These are phyloP conservation scores for Argentina anserina DNA, from an alignment of 306 rosid genomes.

Conservation along the genomic window DNA sequence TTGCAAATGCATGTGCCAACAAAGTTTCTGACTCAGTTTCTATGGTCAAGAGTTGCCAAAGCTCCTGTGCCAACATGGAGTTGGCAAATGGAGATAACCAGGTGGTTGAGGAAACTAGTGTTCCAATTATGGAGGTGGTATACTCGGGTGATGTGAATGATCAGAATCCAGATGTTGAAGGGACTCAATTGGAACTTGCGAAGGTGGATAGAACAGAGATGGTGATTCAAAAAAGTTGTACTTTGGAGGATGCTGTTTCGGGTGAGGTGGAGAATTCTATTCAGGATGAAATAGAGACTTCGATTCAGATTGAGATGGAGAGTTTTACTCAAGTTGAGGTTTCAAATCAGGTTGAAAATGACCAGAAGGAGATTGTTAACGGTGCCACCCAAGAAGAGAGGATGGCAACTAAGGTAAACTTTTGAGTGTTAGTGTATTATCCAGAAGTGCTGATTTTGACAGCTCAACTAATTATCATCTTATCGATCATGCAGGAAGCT, in stretches of 20 bases:
- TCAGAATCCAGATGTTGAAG: conserved; percentile 21
- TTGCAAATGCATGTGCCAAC: conserved; percentile 26
- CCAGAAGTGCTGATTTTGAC: background rate
- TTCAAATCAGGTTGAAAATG: conserved; percentile 31
- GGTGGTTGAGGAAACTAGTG: conserved; percentile 16
- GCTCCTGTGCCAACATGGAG: conserved; percentile 3
- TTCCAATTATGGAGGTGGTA: conserved; percentile 20
- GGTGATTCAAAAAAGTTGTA: conserved; percentile 20
- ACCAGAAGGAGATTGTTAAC: conserved; percentile 10
- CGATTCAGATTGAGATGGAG: conserved; percentile 20
- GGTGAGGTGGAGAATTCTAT: conserved; percentile 25
- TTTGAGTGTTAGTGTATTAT: conserved; percentile 11
- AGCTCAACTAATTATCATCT: background rate
- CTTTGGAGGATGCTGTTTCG: conserved; percentile 23
- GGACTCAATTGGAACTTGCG: conserved; percentile 27
- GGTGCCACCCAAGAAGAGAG: conserved; percentile 23
- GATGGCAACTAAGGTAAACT: conserved; percentile 34
- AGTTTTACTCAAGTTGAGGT: conserved; percentile 21
- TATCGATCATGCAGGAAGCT: conserved; percentile 41
- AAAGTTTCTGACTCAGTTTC: conserved; percentile 23
- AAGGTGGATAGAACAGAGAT: conserved; percentile 33
- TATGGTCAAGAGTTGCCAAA: conserved; percentile 16
- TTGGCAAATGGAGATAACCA: conserved; percentile 12
- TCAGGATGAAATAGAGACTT: conserved; percentile 21
- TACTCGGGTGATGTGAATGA: conserved; percentile 21